These are phyloP conservation scores for Fusarium floridanum DNA, from an alignment of 2,329 filamentous ascomycete genomes.

Conservation along the genomic window DNA sequence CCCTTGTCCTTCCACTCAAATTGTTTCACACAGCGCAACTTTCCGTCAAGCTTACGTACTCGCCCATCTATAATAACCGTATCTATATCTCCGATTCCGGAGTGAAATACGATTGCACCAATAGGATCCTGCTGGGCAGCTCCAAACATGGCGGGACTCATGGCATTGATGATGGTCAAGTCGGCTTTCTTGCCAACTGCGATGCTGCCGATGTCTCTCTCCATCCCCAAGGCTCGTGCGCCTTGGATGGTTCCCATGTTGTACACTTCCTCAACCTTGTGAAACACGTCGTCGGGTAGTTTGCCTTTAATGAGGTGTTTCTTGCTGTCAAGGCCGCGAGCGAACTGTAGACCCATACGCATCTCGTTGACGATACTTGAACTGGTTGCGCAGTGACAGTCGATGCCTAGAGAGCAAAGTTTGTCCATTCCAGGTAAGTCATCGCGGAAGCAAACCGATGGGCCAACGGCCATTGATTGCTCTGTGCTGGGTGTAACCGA, in stretches of 20 bases:
- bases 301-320: neutral
- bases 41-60: conserved; percentile 5
- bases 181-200: conserved; percentile 12
- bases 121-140: neutral
- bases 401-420: neutral
- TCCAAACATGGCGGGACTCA: conserved; percentile 8
- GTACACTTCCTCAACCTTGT: conserved; percentile 1
- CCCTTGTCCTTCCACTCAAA: neutral
- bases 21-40: neutral
- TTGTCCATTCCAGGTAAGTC: conserved; percentile 7
- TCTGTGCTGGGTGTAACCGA: conserved; percentile 26
- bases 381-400: conserved; percentile 8
- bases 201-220: conserved; percentile 8
- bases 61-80: conserved; percentile 8
- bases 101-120: conserved; percentile 7
- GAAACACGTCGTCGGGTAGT: neutral
- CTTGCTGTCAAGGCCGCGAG: neutral
- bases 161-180: neutral
- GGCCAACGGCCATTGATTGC: conserved; percentile 22
- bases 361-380: conserved; percentile 12
- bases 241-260: conserved; percentile 18
- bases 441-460: conserved; percentile 1
- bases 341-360: neutral
- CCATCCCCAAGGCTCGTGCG: conserved; percentile 8
- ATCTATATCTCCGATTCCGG: neutral